These are phyloP conservation scores for Fusarium newnesense DNA, from an alignment of 2,329 filamentous ascomycete species.

Conservation along the genomic window DNA sequence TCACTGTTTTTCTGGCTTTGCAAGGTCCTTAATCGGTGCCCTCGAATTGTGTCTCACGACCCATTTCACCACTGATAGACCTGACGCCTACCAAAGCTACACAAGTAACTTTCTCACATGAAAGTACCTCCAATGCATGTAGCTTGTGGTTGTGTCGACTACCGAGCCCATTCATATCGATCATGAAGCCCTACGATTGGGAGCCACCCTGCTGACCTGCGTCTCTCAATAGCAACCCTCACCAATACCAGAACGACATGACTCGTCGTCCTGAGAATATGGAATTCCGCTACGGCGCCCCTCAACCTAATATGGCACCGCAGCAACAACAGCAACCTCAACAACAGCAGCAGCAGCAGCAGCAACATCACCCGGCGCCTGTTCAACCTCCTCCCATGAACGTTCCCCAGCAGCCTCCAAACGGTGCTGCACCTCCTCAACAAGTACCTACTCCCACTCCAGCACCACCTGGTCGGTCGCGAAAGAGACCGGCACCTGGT, in stretches of 20 bases:
- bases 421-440: constrained; percentile 47
- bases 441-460: constrained; percentile 54
- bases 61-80: constrained; percentile 37
- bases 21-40: not conserved
- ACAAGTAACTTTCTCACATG: constrained; percentile 22
- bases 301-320: constrained; percentile 53
- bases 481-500: constrained; percentile 55
- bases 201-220: constrained; percentile 46
- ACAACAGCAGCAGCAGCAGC: constrained; percentile 44
- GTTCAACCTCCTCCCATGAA: constrained; percentile 52
- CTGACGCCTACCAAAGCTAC: constrained; percentile 21
- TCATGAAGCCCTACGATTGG: constrained; percentile 37
- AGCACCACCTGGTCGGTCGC: constrained; percentile 51
- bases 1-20: constrained; percentile 20
- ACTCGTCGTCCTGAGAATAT: constrained; percentile 56
- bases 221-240: constrained; percentile 50
- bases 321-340: constrained; percentile 46
- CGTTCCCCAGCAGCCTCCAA: constrained; percentile 54
- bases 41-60: constrained; percentile 5
- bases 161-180: constrained; percentile 42
- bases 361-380: constrained; percentile 53
- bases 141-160: constrained; percentile 13
- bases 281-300: constrained; percentile 54
- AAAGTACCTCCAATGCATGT: constrained; percentile 11
- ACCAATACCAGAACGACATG: constrained; percentile 65